Evolutionary conservation across 2,329 filamentous ascomycete species (phyloP), one percentile per base, ranked within the genome.

Genomic region (Dactylella cylindrospora): DNA sequence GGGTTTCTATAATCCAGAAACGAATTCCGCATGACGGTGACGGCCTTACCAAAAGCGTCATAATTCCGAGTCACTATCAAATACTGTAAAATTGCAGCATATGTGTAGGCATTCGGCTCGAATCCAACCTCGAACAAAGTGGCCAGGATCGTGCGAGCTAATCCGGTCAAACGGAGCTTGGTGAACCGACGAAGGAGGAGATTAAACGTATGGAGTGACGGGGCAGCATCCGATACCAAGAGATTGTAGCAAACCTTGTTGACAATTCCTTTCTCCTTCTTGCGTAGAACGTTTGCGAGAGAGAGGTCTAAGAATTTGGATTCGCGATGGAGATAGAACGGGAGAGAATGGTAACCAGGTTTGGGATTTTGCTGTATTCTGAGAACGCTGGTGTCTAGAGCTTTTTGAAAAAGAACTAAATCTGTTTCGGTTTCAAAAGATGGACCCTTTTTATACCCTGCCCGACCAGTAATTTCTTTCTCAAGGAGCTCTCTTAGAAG

Each of bases 181-280:
- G 57, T 62, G 49, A 62, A 54, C 5, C 57, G 57, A 13, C 36
- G 36, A 20, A 62, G 36, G 10, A 62, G 36, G 36, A 62, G 53
- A n/a, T 62, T 62, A 38, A 62, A 62, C 7, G 57, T 62, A 8
- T 13, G 26, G 8, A 62, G 44, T 13, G 57, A 44, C 9, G 57
- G 57, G n/a, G 57, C 49, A 3, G 57, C 49, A 17, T 53, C 49
- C 15, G 57, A 62, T n/a, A 62, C 39, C n/a, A 62, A 32, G 10
- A 62, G 19, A 13, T 62, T 62, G 49, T 62, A 62, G 31, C 57
- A 62, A 38, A 62, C 49, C 29, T 62, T 62, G 31, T 54, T 62
- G 43, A 62, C 31, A 6, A 54, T 25, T 1, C 10, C 57, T 3
- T 28, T 28, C 8, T 50, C 35, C 22, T 29, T 19, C n/a, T 33